These are phyloP conservation scores for Isochrysis galbana DNA, from an alignment of 78 protist species.

Conservation along the genomic window DNA sequence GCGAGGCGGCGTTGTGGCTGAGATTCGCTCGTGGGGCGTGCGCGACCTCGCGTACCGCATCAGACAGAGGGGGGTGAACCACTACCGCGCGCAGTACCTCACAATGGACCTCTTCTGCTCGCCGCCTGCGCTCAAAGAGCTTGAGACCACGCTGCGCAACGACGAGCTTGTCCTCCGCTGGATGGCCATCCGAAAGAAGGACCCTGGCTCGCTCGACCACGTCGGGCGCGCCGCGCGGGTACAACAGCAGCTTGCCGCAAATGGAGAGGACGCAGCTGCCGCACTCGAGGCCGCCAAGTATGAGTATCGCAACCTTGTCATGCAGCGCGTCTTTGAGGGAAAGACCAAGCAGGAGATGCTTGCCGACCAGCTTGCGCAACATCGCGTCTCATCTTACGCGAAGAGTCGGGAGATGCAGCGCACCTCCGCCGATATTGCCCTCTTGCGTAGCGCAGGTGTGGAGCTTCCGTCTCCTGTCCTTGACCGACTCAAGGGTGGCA, in stretches of 20 bases:
- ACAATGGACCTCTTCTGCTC: neutral
- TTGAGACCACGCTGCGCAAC: neutral
- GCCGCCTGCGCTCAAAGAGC: neutral
- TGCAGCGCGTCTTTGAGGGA: conserved; percentile 13
- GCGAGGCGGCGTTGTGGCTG: neutral
- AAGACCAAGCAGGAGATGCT: neutral
- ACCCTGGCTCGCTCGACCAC: neutral
- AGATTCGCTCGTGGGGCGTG: neutral
- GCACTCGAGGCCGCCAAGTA: neutral
- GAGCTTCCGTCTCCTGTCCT: no score
- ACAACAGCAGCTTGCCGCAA: neutral
- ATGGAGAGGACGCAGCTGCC: neutral
- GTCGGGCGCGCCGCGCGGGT: neutral
- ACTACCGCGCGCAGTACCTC: neutral
- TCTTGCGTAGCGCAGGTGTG: no score
- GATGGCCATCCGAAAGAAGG: neutral
- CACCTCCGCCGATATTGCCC: no score
- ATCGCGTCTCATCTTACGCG: neutral
- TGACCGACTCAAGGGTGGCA: no score
- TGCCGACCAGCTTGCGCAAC: neutral
- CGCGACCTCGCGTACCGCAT: conserved; percentile 16
- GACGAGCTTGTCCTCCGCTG: neutral
- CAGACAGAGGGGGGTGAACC: neutral
- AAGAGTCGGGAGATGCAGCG: no score
- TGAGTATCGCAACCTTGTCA: neutral